phyloP scores from a whole-genome alignment of 129 eudicot species.

The Erigeron canadensis region DNA sequence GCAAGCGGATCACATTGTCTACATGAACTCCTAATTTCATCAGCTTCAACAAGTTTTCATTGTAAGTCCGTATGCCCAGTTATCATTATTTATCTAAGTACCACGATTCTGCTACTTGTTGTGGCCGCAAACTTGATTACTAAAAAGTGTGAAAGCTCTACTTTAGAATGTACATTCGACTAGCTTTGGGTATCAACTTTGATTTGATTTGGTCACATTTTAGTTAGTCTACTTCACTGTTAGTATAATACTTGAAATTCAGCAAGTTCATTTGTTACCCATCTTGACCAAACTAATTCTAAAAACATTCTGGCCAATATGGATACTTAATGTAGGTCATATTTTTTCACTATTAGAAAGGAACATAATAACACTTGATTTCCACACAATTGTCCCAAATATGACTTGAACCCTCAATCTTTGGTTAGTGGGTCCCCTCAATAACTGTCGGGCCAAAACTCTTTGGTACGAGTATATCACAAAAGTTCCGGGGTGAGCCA shows the following conservation, averaged over 20 bases:
- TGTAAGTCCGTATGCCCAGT: slow-evolving; percentile 25
- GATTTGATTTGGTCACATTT: neutral
- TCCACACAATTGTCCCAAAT: too few species aligned
- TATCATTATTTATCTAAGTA: slow-evolving; percentile 1
- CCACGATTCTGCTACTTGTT: slow-evolving; percentile 2
- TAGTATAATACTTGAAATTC: neutral
- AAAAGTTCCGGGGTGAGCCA: too few species aligned
- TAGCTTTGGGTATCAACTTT: neutral
- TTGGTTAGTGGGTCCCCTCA: neutral
- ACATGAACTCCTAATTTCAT: slow-evolving; percentile 38
- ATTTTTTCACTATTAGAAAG: neutral
- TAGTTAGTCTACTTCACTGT: neutral
- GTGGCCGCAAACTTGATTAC: neutral
- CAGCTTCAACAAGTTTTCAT: slow-evolving; percentile 23
- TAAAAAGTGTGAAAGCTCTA: neutral
- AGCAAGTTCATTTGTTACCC: neutral
- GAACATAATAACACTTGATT: too few species aligned
- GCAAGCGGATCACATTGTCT: slow-evolving; percentile 59
- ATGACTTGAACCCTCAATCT: too few species aligned
- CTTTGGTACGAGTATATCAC: neutral
- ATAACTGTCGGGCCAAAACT: neutral
- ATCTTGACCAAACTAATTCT: neutral
- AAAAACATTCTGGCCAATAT: neutral
- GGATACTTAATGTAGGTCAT: neutral
- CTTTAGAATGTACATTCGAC: neutral